Evolutionary conservation across 2,329 filamentous ascomycete genomes (phyloP), one percentile per base, ranked within the genome.

Genomic region (Dissoconium aciculare): DNA sequence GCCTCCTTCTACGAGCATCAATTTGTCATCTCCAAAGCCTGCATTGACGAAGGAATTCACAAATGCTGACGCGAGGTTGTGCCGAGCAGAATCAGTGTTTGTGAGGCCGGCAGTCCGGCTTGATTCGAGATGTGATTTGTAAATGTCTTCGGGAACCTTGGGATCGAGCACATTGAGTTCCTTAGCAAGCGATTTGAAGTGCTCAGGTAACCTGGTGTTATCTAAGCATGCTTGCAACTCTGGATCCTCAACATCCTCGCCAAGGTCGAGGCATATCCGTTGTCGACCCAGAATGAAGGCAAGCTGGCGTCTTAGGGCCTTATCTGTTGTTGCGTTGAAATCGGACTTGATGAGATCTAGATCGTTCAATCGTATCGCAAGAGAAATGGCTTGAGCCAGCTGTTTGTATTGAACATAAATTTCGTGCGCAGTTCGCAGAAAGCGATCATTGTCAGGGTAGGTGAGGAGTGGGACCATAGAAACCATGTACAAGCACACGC

Each of bases 391-490:
- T 56, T 94, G 85, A 3, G 87, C 79, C 45, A 85, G 76, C 54
- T 94, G 83, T 50, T 89, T 81, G 64, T 94, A 92, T 45, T 81
- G 70, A 46, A 84, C 77, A 62, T 98, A 98, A 52, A 98, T 91
- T 41, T 77, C 71, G 61, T 95, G 89, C 28, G 87, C 85, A 5
- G 87, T 92, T 42, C 74, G 77, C 37, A 98, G 75, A 60, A 98
- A 95, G 47, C 81, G 76, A 53, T 94, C 82, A 58, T 98, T 94
- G 58, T 98, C 89, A 26, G 89, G 89, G 52, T 92, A 95, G 32
- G 89, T 94, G 55, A 98, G 74, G 12, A 98, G 71, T 52, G 89
- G 92, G 44, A 98, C 89, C 81, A 95, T 95, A 64, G 83, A 92
- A 47, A 92, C 83, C 78, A 98, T 93, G 62, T 98, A 98, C 44